Conservation (phyloP, 2,329 filamentous ascomycete species). For the Tothia fuscella region DNA sequence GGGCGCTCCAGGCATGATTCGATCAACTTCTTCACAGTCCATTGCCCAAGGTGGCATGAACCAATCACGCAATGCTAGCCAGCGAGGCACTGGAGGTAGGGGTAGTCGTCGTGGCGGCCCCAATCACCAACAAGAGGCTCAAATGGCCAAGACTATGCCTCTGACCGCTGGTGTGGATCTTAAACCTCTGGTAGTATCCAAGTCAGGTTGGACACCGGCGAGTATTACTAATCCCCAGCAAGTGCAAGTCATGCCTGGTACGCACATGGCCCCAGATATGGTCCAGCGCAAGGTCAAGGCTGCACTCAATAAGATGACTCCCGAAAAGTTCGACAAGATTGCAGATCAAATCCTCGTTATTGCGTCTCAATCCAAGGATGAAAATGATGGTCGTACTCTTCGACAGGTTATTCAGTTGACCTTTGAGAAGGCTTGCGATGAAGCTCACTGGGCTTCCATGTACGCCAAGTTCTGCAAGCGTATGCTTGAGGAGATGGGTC, state of each 20-base stretch:
- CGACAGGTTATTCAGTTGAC: conserved; percentile 98
- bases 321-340: conserved; percentile 96
- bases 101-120: conserved; percentile 48
- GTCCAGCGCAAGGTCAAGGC: conserved; percentile 99
- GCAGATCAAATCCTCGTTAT: conserved; percentile 87
- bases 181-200: conserved; percentile 61
- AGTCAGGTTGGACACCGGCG: conserved; percentile 81
- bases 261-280: conserved; percentile 73
- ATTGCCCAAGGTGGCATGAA: conserved; percentile 49
- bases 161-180: conserved; percentile 74
- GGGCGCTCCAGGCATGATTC: conserved; percentile 49
- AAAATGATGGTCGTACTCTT: conserved; percentile 83
- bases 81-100: conserved; percentile 45
- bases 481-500: conserved; percentile 91
- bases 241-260: conserved; percentile 22
- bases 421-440: conserved; percentile 97
- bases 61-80: conserved; percentile 59
- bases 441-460: conserved; percentile 97
- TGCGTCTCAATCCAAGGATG: conserved; percentile 88
- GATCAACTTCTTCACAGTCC: conserved; percentile 48
- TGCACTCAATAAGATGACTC: conserved; percentile 98
- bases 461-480: conserved; percentile 97
- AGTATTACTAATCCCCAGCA: conserved; percentile 39
- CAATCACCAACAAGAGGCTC: conserved; percentile 47
- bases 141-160: conserved; percentile 79